phyloP scores from a whole-genome alignment of 371 early-diverging fungal genomes.

The Syncephalastrum sp. region DNA sequence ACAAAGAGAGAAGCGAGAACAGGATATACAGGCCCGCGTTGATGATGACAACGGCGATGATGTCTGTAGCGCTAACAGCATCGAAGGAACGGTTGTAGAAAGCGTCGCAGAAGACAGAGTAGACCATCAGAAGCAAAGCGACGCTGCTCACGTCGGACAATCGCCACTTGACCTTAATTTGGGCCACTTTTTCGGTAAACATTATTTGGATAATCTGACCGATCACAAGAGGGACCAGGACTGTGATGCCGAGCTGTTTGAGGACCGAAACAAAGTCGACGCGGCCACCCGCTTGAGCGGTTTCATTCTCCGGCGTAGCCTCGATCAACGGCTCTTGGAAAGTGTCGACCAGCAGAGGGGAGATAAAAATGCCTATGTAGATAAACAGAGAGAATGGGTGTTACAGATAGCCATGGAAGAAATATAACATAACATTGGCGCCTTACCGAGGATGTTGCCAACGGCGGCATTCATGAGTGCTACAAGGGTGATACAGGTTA shows the following conservation, averaged over 20 bases:
- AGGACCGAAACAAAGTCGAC: constrained; percentile 52
- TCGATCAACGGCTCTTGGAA: constrained; percentile 33
- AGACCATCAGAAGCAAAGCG: constrained; percentile 61
- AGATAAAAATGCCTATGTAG: constrained; percentile 57
- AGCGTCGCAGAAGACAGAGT: constrained; percentile 70
- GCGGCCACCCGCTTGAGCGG: constrained; percentile 32
- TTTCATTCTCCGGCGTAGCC: constrained; percentile 33
- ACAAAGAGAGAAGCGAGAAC: constrained; percentile 36
- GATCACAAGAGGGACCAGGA: constrained; percentile 55
- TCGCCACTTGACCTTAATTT: constrained; percentile 43
- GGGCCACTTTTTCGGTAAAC: constrained; percentile 47
- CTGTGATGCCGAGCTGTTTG: constrained; percentile 56
- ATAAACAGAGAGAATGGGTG: constrained; percentile 4
- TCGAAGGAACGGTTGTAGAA: constrained; percentile 47
- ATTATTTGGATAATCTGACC: constrained; percentile 58
- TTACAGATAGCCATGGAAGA: constrained; percentile 1
- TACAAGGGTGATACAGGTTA: constrained; percentile 12
- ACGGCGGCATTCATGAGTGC: constrained; percentile 68
- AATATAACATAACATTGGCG: not conserved
- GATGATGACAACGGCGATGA: constrained; percentile 51
- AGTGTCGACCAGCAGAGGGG: constrained; percentile 54
- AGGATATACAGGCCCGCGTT: constrained; percentile 39
- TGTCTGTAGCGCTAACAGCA: constrained; percentile 44
- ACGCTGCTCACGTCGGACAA: constrained; percentile 54
- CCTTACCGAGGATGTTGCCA: constrained; percentile 54